A percentile compares a stretch with the other conserved stretches of the same genome.
Evolutionary conservation across 805 yeast species (phyloP).

Genomic region (Teunomyces panamensis): DNA sequence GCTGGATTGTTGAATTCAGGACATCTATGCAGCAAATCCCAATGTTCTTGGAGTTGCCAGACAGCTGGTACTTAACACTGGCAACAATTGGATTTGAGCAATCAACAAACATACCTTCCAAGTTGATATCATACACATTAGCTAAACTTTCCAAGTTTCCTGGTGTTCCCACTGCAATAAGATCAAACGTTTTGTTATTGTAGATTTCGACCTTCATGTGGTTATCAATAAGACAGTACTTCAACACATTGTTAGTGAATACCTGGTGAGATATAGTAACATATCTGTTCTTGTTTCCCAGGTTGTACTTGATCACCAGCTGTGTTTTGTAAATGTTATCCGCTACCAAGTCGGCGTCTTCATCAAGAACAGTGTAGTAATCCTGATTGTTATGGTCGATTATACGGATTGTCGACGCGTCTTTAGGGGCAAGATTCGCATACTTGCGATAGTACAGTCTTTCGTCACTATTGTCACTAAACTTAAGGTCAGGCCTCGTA

Average conservation of each 20-base stretch:
- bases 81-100: slow-evolving; percentile 41
- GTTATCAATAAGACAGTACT: slow-evolving; percentile 62
- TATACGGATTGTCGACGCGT: slow-evolving; percentile 55
- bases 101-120: slow-evolving; percentile 62
- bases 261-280: slow-evolving; percentile 79
- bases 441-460: slow-evolving; percentile 44
- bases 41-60: slow-evolving; percentile 46
- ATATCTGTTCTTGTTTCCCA: slow-evolving; percentile 45
- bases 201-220: slow-evolving; percentile 82
- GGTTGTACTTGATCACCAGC: slow-evolving; percentile 68
- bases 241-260: slow-evolving; percentile 57
- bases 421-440: slow-evolving; percentile 41
- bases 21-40: slow-evolving; percentile 84
- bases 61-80: slow-evolving; percentile 32
- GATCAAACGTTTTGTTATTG: slow-evolving; percentile 56
- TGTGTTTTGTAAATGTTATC: slow-evolving; percentile 80
- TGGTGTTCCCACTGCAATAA: slow-evolving; percentile 70
- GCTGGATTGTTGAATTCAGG: slow-evolving; percentile 60
- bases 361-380: slow-evolving; percentile 69
- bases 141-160: slow-evolving; percentile 70
- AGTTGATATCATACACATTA: slow-evolving; percentile 34
- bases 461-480: slow-evolving; percentile 39
- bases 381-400: slow-evolving; percentile 71
- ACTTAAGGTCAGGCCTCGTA: slow-evolving; percentile 42
- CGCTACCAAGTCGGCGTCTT: slow-evolving; percentile 81